These are phyloP conservation scores for Zygotorulaspora mrakii DNA, from an alignment of 1,139 yeast species.

Conservation along the genomic window DNA sequence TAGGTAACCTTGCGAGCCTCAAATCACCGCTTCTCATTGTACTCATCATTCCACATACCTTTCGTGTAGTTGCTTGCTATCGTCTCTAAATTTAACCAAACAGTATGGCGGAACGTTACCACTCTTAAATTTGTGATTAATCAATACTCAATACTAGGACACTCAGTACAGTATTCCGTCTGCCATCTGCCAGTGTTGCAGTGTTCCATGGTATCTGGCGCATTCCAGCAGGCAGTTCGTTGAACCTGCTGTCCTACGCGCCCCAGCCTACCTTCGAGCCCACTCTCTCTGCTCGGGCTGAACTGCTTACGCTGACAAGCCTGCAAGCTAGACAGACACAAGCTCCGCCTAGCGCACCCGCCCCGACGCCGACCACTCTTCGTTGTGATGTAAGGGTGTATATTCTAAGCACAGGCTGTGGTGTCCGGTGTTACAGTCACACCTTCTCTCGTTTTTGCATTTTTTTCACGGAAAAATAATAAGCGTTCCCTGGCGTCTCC, in stretches of 20 bases:
- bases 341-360: neutral
- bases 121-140: neutral
- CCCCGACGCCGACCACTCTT: too few species aligned
- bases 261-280: too few species aligned
- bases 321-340: neutral
- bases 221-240: neutral
- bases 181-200: neutral
- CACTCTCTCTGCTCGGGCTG: too few species aligned
- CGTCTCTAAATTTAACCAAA: slow-evolving; percentile 1
- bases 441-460: neutral
- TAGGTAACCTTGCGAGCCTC: too few species aligned
- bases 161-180: too few species aligned
- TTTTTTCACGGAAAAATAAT: neutral
- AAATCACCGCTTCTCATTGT: too few species aligned
- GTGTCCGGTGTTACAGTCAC: slow-evolving; percentile 1
- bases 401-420: neutral
- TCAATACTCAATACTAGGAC: too few species aligned
- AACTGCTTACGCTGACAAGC: neutral
- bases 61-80: slow-evolving; percentile 21
- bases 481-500: neutral
- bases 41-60: slow-evolving; percentile 18
- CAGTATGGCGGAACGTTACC: neutral
- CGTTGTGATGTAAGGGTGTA: neutral
- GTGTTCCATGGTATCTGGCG: neutral
- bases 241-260: too few species aligned